Conservation (phyloP, 768 basidiomycete species). For the Leccinum disarticulatum region DNA sequence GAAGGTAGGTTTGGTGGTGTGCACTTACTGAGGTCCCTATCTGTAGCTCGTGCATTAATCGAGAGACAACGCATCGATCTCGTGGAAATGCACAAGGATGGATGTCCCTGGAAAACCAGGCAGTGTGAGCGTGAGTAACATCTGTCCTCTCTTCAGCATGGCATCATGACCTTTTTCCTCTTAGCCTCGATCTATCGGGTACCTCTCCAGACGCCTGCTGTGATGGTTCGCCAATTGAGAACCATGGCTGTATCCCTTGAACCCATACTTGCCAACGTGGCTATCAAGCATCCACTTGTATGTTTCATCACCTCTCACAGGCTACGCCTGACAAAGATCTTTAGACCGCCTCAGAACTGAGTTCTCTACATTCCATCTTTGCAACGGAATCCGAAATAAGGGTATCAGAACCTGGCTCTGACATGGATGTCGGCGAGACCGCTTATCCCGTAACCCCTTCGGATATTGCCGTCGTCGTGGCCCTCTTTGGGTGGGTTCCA, state of each 20-base stretch:
- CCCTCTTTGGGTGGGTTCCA: conserved; percentile 52
- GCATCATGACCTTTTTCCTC: conserved; percentile 4
- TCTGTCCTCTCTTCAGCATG: background rate
- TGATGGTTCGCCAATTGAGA: conserved; percentile 62
- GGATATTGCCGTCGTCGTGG: conserved; percentile 39
- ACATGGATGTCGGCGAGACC: conserved; percentile 12
- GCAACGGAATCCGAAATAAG: conserved; percentile 26
- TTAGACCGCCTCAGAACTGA: conserved; percentile 60
- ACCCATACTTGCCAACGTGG: conserved; percentile 49
- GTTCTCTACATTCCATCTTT: conserved; percentile 50
- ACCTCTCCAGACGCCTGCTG: conserved; percentile 64
- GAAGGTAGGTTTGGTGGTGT: conserved; percentile 35
- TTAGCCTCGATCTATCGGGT: conserved; percentile 72
- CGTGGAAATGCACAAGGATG: conserved; percentile 72
- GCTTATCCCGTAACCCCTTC: conserved; percentile 29
- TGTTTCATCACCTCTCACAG: conserved; percentile 20
- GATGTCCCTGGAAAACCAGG: conserved; percentile 80
- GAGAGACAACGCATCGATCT: conserved; percentile 71
- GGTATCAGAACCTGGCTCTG: conserved; percentile 29
- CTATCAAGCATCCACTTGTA: conserved; percentile 75
- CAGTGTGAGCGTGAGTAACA: conserved; percentile 71
- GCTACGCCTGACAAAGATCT: conserved; percentile 9
- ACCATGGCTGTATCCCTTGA: conserved; percentile 53
- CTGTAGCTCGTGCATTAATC: conserved; percentile 61
- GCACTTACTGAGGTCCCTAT: conserved; percentile 15